Evolutionary conservation across 306 rosid genomes (phyloP), one percentile per base, ranked within the genome.

Genomic region (Inga leiocalycina): DNA sequence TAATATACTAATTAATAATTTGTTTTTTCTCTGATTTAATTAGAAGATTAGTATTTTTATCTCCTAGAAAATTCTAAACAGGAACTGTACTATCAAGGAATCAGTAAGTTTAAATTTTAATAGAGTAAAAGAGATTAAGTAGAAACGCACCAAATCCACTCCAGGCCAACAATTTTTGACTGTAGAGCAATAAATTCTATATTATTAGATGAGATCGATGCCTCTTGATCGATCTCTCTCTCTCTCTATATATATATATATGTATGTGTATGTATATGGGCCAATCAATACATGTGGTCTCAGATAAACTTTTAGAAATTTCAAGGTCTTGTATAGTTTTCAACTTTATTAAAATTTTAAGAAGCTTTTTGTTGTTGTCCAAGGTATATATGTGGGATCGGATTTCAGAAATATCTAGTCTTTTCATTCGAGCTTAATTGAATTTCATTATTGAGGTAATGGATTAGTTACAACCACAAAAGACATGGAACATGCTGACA

Each of bases 231-330:
- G 6, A 24, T 54, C 57, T 51, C 57, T 46, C 51, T 46, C 51
- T 48, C 51, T 46, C 51, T 46, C n/a, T n/a, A n/a, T n/a, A 14
- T 49, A 17, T 56, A 8, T 56, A 8, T 56, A 8, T 56, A 19
- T 54, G 27, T 27, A 27, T 52, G 0, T 54, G 3, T n/a, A 1
- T 6, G 56, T 43, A 77, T 30, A 59, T 14, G 79, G 73, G 64
- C 45, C 84, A 67, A 73, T 48, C 75, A 72, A 76, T 79, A 79
- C 82, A 75, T 75, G 89, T 86, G 82, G 82, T 62, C 17, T 79
- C 16, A 16, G 71, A 70, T 79, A 69, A 73, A 84, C 57, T 57
- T 39, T 39, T 37, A 22, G 69, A 54, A 70, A 52, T 24, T 54
- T 30, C 68, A 45, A 32, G 41, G 17, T 51, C 11, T 48, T 72